A percentile compares a stretch with the other conserved stretches of the same genome.
Evolutionary conservation across 306 rosid genomes (phyloP).

Genomic region (Arachis hypogaea): DNA sequence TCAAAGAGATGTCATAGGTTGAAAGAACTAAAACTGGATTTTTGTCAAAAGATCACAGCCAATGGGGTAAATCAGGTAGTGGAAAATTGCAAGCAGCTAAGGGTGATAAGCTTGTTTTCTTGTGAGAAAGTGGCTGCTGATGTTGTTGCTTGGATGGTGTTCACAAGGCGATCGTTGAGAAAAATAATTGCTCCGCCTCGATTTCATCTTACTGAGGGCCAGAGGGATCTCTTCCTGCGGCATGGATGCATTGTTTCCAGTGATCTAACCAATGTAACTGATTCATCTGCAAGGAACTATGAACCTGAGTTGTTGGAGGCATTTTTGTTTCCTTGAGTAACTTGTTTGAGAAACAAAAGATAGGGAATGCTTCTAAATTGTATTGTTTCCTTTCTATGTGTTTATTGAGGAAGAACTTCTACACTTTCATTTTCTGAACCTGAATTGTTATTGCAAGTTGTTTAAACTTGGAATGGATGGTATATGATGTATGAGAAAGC

Average conservation of each 20-base stretch:
- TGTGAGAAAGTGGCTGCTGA: slow-evolving; percentile 45
- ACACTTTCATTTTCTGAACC: no score
- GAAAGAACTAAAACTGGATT: slow-evolving; percentile 39
- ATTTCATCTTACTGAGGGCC: slow-evolving; percentile 39
- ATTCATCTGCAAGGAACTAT: background rate
- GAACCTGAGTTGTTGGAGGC: background rate
- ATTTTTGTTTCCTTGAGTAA: background rate
- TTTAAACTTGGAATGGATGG: no score
- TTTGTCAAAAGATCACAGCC: slow-evolving; percentile 50
- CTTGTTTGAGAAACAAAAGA: no score
- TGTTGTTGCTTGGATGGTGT: slow-evolving; percentile 67
- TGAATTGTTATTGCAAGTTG: no score
- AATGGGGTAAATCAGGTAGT: slow-evolving; percentile 66
- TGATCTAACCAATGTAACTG: background rate
- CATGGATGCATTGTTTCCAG: slow-evolving; percentile 59
- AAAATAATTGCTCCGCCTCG: slow-evolving; percentile 49
- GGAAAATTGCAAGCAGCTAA: slow-evolving; percentile 51
- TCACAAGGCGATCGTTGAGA: slow-evolving; percentile 59
- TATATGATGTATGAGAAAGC: no score
- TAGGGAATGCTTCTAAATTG: background rate
- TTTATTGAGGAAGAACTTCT: no score
- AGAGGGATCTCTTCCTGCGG: slow-evolving; percentile 45
- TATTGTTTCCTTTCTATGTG: no score
- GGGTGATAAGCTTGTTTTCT: slow-evolving; percentile 54
- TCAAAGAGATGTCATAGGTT: slow-evolving; percentile 54